Evolutionary conservation across 495 filamentous ascomycete species (phyloP).

Genomic region (Penicilliopsis zonata): DNA sequence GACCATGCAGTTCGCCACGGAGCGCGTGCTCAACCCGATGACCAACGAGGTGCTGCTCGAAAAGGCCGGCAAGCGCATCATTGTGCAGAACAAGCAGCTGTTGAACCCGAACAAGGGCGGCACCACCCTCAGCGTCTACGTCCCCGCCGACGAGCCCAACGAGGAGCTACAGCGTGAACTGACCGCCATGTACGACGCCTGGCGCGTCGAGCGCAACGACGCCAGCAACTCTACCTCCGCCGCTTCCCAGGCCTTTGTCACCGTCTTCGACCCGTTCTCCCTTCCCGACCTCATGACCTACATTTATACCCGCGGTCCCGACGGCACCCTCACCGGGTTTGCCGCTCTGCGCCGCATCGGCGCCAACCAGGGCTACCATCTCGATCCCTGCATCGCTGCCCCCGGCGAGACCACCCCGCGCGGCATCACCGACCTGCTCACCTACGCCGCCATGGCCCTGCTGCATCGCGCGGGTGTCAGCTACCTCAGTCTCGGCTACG

Average conservation of each 20-base stretch:
- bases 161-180: conserved; percentile 17
- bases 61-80: conserved; percentile 23
- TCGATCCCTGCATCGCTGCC: conserved; percentile 30
- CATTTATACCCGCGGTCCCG: conserved; percentile 22
- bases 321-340: conserved; percentile 23
- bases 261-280: conserved; percentile 31
- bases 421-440: conserved; percentile 27
- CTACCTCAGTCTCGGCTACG: conserved; percentile 29
- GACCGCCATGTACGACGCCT: conserved; percentile 24
- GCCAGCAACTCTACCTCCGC: conserved; percentile 12
- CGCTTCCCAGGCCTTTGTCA: conserved; percentile 27
- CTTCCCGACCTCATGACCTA: conserved; percentile 29
- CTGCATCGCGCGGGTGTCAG: conserved; percentile 15
- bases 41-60: conserved; percentile 29
- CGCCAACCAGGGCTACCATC: conserved; percentile 23
- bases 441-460: conserved; percentile 25
- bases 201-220: conserved; percentile 22
- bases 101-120: conserved; percentile 21
- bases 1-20: conserved; percentile 25
- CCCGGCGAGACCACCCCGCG: conserved; percentile 21
- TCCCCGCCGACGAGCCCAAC: conserved; percentile 15
- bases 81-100: conserved; percentile 23
- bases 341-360: conserved; percentile 26
- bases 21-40: conserved; percentile 29
- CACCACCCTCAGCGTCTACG: conserved; percentile 21